Conservation (phyloP, 2,329 filamentous ascomycete genomes). For the Akanthomyces lecanii region DNA sequence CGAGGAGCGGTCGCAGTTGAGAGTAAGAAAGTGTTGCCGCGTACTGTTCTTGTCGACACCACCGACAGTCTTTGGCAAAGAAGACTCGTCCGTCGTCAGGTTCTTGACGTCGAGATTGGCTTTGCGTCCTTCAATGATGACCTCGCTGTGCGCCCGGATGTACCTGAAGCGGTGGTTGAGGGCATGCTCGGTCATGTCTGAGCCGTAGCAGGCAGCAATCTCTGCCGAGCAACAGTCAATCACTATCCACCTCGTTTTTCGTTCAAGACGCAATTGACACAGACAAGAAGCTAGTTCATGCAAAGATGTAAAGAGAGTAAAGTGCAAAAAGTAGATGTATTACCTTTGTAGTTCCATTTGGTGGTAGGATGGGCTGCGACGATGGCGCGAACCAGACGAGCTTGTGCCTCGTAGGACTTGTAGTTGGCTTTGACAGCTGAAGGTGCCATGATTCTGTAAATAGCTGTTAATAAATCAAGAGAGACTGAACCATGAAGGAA, state of each 20-base stretch:
- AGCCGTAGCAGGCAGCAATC: constrained; percentile 45
- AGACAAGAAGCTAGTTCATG: not conserved
- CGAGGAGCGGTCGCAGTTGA: not conserved
- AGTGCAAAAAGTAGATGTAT: constrained; percentile 25
- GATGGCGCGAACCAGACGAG: constrained; percentile 57
- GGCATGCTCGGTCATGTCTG: constrained; percentile 44
- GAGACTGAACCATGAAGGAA: not conserved
- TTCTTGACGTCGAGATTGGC: constrained; percentile 40
- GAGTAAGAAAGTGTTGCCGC: constrained; percentile 18
- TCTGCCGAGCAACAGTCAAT: constrained; percentile 31
- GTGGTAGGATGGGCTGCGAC: constrained; percentile 52
- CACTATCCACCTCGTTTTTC: not conserved
- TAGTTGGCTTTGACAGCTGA: constrained; percentile 47
- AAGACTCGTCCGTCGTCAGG: constrained; percentile 32
- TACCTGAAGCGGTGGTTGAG: constrained; percentile 51
- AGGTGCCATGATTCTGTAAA: constrained; percentile 38
- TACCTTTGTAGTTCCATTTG: constrained; percentile 60
- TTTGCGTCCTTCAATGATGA: constrained; percentile 34
- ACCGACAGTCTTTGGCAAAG: constrained; percentile 36
- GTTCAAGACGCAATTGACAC: no score
- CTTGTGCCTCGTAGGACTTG: constrained; percentile 55
- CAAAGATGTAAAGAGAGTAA: not conserved
- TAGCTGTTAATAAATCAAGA: not conserved
- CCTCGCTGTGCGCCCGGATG: constrained; percentile 38
- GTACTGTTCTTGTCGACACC: constrained; percentile 40